phyloP scores from a whole-genome alignment of 345 rosid genomes.

The Crucihimalaya himalaica region DNA sequence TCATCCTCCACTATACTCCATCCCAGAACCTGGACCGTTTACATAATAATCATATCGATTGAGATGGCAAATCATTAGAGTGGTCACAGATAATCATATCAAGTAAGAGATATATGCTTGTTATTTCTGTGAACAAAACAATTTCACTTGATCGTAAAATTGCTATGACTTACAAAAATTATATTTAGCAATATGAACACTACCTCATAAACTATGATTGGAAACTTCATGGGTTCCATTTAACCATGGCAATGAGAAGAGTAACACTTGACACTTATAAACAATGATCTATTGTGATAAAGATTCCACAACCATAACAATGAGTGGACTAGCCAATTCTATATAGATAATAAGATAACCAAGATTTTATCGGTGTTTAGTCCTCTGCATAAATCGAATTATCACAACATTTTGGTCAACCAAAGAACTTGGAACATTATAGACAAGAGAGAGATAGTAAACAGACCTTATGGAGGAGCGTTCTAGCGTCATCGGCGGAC shows the following conservation, averaged over 20 bases:
- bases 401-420: not conserved
- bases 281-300: not conserved
- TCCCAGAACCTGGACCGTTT: constrained; percentile 61
- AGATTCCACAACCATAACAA: no score
- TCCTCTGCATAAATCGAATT: no score
- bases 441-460: not conserved
- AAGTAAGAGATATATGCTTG: not conserved
- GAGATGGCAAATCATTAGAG: not conserved
- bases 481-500: constrained; percentile 59
- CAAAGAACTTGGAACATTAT: not conserved
- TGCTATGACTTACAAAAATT: no score
- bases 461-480: constrained; percentile 68
- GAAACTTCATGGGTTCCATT: not conserved
- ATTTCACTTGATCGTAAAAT: not conserved
- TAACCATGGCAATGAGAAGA: not conserved
- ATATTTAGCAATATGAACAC: not conserved
- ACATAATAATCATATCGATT: not conserved
- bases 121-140: not conserved
- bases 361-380: no score
- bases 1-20: constrained; percentile 88
- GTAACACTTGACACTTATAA: not conserved
- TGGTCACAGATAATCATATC: not conserved
- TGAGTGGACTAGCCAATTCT: no score
- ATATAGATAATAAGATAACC: no score
- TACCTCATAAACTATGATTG: not conserved